Percentiles rank a stretch among this genome's conserved stretches.
Conservation (phyloP, 2,329 filamentous ascomycete species). For the Trichoderma arundinaceum region DNA sequence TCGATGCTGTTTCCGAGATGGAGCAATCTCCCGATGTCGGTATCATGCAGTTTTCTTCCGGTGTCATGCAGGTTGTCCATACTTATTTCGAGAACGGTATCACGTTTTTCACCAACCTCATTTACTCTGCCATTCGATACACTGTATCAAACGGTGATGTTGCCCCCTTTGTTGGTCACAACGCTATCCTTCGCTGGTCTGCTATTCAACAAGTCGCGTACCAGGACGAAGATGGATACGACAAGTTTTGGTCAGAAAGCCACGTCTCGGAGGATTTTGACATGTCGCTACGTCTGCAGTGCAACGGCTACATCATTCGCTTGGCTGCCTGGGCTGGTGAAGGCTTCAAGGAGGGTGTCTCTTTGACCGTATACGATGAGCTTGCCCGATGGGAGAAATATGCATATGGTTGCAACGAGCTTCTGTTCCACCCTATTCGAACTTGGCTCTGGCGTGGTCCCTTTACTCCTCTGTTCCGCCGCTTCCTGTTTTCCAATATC, state of each 20-base stretch:
- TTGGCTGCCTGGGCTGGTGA: slow-evolving; percentile 74
- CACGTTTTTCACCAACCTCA: slow-evolving; percentile 74
- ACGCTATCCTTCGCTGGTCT: slow-evolving; percentile 76
- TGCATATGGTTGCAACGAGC: slow-evolving; percentile 81
- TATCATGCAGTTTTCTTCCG: slow-evolving; percentile 78
- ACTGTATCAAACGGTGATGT: slow-evolving; percentile 79
- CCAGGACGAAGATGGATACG: slow-evolving; percentile 70
- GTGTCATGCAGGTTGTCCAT: slow-evolving; percentile 78
- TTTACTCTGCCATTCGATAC: slow-evolving; percentile 78
- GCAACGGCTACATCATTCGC: slow-evolving; percentile 73
- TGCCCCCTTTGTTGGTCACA: slow-evolving; percentile 81
- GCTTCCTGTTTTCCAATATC: slow-evolving; percentile 75
- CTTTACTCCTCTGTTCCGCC: slow-evolving; percentile 78
- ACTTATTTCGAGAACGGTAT: slow-evolving; percentile 75
- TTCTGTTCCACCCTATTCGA: slow-evolving; percentile 78
- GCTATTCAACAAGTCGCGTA: slow-evolving; percentile 77
- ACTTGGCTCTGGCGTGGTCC: slow-evolving; percentile 76
- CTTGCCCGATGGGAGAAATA: slow-evolving; percentile 87
- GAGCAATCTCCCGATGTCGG: slow-evolving; percentile 78
- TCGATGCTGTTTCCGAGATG: slow-evolving; percentile 83
- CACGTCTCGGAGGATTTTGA: slow-evolving; percentile 84
- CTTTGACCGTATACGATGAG: slow-evolving; percentile 83
- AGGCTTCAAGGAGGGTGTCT: slow-evolving; percentile 85
- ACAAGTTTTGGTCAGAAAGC: slow-evolving; percentile 82
- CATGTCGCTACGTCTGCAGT: slow-evolving; percentile 78